Evolutionary conservation across 75 land plant genomes (phyloP).

Genomic region (Adiantum capillusveneris): DNA sequence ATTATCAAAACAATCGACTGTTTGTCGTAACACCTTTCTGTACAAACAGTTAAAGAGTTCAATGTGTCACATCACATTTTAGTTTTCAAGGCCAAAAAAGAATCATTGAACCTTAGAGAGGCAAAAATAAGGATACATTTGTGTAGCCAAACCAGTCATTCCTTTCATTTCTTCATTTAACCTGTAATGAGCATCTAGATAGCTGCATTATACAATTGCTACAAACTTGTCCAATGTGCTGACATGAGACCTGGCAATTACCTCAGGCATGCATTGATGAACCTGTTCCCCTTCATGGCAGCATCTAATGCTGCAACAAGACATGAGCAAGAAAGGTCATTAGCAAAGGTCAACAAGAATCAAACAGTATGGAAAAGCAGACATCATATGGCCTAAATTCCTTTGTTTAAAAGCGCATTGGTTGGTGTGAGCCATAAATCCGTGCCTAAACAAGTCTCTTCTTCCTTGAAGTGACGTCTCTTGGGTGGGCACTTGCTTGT

Average conservation of each 20-base stretch:
- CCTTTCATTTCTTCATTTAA: constrained; percentile 45
- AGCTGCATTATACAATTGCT: no score
- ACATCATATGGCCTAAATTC: no score
- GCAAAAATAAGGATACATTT: constrained; percentile 34
- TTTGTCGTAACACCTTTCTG: constrained; percentile 48
- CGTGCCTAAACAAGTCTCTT: no score
- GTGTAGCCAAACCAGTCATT: constrained; percentile 26
- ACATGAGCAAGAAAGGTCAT: no score
- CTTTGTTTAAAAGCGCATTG: no score
- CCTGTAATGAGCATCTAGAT: constrained; percentile 19
- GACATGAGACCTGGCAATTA: constrained; percentile 2
- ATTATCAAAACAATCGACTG: constrained; percentile 46
- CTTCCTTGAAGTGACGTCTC: no score
- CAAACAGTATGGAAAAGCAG: no score
- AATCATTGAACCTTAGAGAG: no score
- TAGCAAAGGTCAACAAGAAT: no score
- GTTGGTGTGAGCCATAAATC: no score
- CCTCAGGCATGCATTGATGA: constrained; percentile 81
- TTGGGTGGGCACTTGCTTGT: no score
- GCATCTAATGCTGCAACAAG: constrained; percentile 62
- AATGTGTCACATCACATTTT: background rate
- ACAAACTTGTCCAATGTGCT: background rate
- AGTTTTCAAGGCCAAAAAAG: no score
- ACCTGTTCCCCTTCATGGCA: constrained; percentile 70
- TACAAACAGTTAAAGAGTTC: background rate